A percentile compares a stretch with the other conserved stretches of the same genome.
phyloP scores from a whole-genome alignment of 805 yeast species.

The Teunomyces tritomae region DNA sequence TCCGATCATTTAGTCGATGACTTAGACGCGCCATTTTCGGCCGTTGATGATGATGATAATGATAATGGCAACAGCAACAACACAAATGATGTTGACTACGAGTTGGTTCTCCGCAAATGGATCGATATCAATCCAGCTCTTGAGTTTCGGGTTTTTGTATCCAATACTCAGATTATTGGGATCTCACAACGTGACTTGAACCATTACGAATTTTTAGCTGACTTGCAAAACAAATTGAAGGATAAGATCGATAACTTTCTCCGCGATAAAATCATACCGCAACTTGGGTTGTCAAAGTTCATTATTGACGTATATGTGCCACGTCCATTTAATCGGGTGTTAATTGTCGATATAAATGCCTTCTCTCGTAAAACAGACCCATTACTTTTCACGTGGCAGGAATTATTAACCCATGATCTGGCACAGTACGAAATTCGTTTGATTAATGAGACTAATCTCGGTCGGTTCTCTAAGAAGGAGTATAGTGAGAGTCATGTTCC shows the following conservation, averaged over 20 bases:
- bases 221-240: constrained; percentile 46
- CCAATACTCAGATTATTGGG: constrained; percentile 60
- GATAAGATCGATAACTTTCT: constrained; percentile 55
- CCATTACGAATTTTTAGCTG: constrained; percentile 67
- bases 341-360: constrained; percentile 84
- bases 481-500: constrained; percentile 93
- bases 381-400: constrained; percentile 81
- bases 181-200: constrained; percentile 85
- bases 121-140: constrained; percentile 78
- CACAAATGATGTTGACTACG: constrained; percentile 37
- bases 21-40: constrained; percentile 67
- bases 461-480: constrained; percentile 75
- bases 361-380: constrained; percentile 77
- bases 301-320: constrained; percentile 85
- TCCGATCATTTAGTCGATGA: constrained; percentile 89
- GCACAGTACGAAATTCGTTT: constrained; percentile 56
- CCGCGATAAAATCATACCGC: constrained; percentile 30
- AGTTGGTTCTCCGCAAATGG: constrained; percentile 83
- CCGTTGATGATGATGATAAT: constrained; percentile 22
- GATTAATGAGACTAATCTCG: constrained; percentile 65
- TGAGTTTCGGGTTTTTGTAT: constrained; percentile 86
- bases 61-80: constrained; percentile 4
- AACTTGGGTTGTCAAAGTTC: constrained; percentile 27
- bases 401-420: constrained; percentile 43
- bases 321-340: constrained; percentile 61